phyloP scores from a whole-genome alignment of 2,329 filamentous ascomycete genomes.

The Penicillium capsulatum region DNA sequence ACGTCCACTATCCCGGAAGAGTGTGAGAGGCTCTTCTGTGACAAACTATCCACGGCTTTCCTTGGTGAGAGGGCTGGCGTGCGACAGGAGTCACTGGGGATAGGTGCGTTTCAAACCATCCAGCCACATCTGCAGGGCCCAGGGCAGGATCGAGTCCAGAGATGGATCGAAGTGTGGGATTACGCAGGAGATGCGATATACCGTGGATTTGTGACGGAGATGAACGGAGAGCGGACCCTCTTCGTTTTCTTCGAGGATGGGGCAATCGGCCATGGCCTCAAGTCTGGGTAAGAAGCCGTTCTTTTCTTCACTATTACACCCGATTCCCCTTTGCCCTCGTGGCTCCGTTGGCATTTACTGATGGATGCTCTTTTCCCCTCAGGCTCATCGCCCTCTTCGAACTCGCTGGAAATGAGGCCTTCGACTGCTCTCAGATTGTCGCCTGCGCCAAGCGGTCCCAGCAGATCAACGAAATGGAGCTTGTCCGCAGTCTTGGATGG shows the following conservation, averaged over 20 bases:
- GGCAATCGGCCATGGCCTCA: constrained; percentile 70
- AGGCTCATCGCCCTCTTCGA: constrained; percentile 89
- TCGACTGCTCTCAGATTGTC: constrained; percentile 73
- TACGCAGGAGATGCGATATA: constrained; percentile 80
- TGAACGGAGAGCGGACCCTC: constrained; percentile 66
- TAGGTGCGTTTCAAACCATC: constrained; percentile 59
- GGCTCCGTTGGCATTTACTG: no score
- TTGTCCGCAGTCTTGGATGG: constrained; percentile 81
- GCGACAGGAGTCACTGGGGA: constrained; percentile 77
- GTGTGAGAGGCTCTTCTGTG: constrained; percentile 99
- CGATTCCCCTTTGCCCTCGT: no score
- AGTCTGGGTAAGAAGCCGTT: constrained; percentile 66
- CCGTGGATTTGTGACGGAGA: constrained; percentile 74
- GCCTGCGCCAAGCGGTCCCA: constrained; percentile 74
- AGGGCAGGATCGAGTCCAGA: constrained; percentile 25
- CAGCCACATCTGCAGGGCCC: constrained; percentile 29
- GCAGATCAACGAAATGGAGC: constrained; percentile 58
- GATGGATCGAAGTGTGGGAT: constrained; percentile 54
- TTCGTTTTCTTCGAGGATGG: constrained; percentile 83
- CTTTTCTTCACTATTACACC: no score
- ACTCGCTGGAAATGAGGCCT: constrained; percentile 66
- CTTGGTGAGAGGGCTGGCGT: constrained; percentile 85
- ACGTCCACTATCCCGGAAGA: constrained; percentile 95
- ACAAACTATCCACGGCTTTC: constrained; percentile 89
- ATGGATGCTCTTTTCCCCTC: constrained; percentile 1